Evolutionary conservation across 2,329 filamentous ascomycete species (phyloP), one percentile per base, ranked within the genome.

Genomic region (Cytospora mali): DNA sequence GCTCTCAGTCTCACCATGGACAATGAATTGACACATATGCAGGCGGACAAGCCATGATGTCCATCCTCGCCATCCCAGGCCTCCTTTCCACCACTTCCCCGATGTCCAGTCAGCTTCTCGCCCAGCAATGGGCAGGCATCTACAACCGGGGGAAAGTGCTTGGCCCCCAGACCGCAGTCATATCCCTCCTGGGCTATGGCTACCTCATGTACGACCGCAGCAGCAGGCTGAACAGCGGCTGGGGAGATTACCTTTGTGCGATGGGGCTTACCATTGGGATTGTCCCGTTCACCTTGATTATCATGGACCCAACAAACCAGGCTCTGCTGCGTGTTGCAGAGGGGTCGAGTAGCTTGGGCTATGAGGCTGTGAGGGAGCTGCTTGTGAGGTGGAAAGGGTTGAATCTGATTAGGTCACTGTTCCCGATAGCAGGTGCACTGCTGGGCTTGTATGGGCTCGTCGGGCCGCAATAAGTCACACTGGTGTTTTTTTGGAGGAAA

Each of bases 231-330:
- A 52, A 67, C 13, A 67, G 67, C 11, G 71, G 71, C 1, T 79
- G 77, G 78, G 69, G 67, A 55, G 71, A 74, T 1, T 74, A 74
- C 55, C 69, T 67, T 10, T 70, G 68, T 0, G 76, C 74, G 0
- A 76, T 68, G 13, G 68, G 59, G 11, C 69, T 76, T 48, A 71
- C 74, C n/a, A 29, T 77, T 6, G 67, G 65, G 35, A 79, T 79
- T 39, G 71, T 79, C 31, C 77, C 77, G 1, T 80, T 74, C 52
- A 80, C 78, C 0, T 2, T 74, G 13, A n/a, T 69, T 25, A 65
- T 74, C 51, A 79, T 80, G 75, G 68, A 59, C 14, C 60, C 67
- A 7, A 79, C 76, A 5, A 80, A 79, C 57, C 63, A 68, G 16
- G 61, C 69, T 5, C 69, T 80, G 42, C 59, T 71, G 49, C 55